These are phyloP conservation scores for Corniculantispora saksenae DNA, from an alignment of 2,329 filamentous ascomycete species.

Conservation along the genomic window DNA sequence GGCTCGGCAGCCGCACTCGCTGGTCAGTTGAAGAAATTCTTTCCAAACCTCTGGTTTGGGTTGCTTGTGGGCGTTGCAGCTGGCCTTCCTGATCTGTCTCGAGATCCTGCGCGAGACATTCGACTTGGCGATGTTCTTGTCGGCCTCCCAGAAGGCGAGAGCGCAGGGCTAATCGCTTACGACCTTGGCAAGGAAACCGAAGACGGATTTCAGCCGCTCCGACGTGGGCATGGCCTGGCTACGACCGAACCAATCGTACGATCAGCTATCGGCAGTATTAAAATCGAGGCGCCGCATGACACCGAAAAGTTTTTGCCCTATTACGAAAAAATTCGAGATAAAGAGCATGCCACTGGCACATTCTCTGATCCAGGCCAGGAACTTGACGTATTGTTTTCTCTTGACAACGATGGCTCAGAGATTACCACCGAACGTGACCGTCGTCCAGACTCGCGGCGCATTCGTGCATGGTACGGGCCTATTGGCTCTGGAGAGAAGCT, in stretches of 20 bases:
- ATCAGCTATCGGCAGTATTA: too few relatives aligned
- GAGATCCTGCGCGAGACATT: slow-evolving; percentile 33
- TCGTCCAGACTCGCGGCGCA: slow-evolving; percentile 26
- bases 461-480: too few relatives aligned
- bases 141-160: slow-evolving; percentile 27
- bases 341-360: slow-evolving; percentile 26
- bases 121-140: slow-evolving; percentile 41
- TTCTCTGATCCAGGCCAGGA: slow-evolving; percentile 36
- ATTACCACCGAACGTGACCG: slow-evolving; percentile 14
- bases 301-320: too few relatives aligned
- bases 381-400: slow-evolving; percentile 28
- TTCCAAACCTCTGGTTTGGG: slow-evolving; percentile 38
- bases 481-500: slow-evolving; percentile 33
- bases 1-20: slow-evolving; percentile 35
- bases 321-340: too few relatives aligned
- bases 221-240: slow-evolving; percentile 27
- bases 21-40: slow-evolving; percentile 34
- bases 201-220: slow-evolving; percentile 30
- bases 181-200: slow-evolving; percentile 35
- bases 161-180: slow-evolving; percentile 33
- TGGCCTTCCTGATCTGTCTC: too few relatives aligned
- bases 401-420: slow-evolving; percentile 13
- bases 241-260: slow-evolving; percentile 33
- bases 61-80: slow-evolving; percentile 38
- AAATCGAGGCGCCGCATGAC: too few relatives aligned